Evolutionary conservation across 371 early-diverging fungal genomes (phyloP), one percentile per base, ranked within the genome.

Genomic region (Mortierella sp.): DNA sequence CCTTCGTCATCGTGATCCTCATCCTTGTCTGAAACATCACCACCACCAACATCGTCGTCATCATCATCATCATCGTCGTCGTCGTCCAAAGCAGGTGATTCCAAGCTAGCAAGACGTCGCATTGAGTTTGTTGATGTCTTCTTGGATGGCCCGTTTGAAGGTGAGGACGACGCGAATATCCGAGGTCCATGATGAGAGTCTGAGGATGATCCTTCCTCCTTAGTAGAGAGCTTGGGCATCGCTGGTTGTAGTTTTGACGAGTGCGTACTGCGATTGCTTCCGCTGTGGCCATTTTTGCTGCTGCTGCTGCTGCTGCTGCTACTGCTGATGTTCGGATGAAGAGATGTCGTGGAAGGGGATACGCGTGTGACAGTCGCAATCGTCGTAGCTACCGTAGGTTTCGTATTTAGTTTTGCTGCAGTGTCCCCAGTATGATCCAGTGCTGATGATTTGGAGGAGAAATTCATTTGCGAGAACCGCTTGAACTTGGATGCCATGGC

Each of bases 311-410:
- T 41, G 18, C 14, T 13, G 23, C 34, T 38, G 14, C 7, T 45
- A 18, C 62, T 21, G 47, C 54, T 54, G 2, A 2, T 41, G 26
- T 26, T 39, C 27, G 60, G 64, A 38, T 64, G 65, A 6, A 7
- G 34, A 34, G 64, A 19, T 28, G 71, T 54, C 14, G 41, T 30
- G 10, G 65, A 34, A 9, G 76, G 69, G 0, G 69, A 58, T 13
- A 69, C 69, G 34, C 76, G 56, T 27, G 64, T 69, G 8, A 69
- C 76, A 0, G 76, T 74, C 1, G 76, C 69, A 23, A 58, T 74
- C 10, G 76, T 69, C 19, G 76, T 74, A 10, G 76, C 76, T 18
- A 74, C 76, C 0, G 76, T 74, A 10, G 76, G 76, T 31, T 65
- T 74, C 18, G 76, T 74, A 42, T 74, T 74, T 7, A 74, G 46